Evolutionary conservation across 441 rosid species (phyloP), one percentile per base, ranked within the genome.

Genomic region (Croton setiger): DNA sequence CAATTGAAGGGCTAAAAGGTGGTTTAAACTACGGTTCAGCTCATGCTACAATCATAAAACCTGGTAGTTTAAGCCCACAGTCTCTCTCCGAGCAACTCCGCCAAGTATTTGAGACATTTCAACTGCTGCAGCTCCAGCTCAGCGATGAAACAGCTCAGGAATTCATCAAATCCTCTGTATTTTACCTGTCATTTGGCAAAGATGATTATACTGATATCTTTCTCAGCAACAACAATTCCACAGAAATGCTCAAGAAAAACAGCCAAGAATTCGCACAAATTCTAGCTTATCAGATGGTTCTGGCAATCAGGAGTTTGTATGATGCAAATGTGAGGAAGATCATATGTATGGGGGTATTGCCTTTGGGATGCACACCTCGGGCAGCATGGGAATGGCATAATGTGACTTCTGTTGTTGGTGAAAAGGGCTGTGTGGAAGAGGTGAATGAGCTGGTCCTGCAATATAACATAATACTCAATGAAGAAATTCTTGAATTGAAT

Each of bases 151-250:
- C 23, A 41, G 78, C 84, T 20, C 72, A 60, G 7, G 41, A 59
- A 12, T 79, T 76, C 39, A 66, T 83, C 63, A 63, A 72, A 66
- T 84, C 90, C 39, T 82, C 93, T 10, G 18, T 86, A 11, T 75
- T 84, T 54, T 88, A 83, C 86, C 90, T 88, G 41, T 84, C 93
- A 9, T 88, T 88, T 47, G 93, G 93, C 48, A 84, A 80, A 77
- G 85, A 88, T 12, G 93, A 88, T 67, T 88, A 84, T 65, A 67
- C 77, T 17, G 80, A 84, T 27, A 79, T 79, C 60, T 84, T 84
- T 66, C 89, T 86, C 45, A 75, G 65, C 48, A 84, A 81, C 41
- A 60, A 76, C n/a, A n/a, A n/a, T 48, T 76, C 85, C 0, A 82
- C 87, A 37, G 53, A 76, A 18, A 78, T 73, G 82, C 64, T n/a